Evolutionary conservation across 345 rosid genomes (phyloP), one percentile per base, ranked within the genome.

Genomic region (Salix caprea): DNA sequence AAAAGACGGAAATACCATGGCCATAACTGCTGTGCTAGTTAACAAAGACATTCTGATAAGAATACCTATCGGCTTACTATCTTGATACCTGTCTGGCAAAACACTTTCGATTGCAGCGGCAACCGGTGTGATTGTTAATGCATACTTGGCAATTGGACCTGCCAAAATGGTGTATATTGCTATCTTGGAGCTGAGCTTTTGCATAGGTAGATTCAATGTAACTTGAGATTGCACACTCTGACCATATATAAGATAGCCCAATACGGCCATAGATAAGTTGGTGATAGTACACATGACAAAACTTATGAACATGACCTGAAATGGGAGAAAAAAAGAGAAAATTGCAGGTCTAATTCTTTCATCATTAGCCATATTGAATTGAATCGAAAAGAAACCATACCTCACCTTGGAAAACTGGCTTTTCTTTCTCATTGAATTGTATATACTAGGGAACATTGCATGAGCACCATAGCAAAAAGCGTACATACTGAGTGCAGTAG

Each of bases 101-200:
- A 75, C 60, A 54, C 77, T 81, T 73, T 82, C 83, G 30, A 79
- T 67, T 14, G 89, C 84, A 39, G 84, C 86, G 10, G 78, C 83
- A 36, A 89, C 80, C 5, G 97, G 97, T 23, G 87, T 87, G 13
- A 89, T 83, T 86, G 84, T 87, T 30, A 90, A 78, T 2, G 93
- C 91, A 26, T 84, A 90, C 75, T 90, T 90, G 37, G 94, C 74
- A 39, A 90, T 80, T 3, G 94, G 92, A 60, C 85, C 84, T 7
- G 86, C 90, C 83, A 91, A 54, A n/a, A 89, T 88, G 12, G 86
- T 91, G 80, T 84, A 90, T 52, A 91, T 90, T n/a, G 93, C 94
- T 30, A 92, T 72, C 70, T 82, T 90, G 7, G 90, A 85, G 74
- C 92, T 82, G 5, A 89, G 62, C 66, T 82, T 83, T 8, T 69